Base-by-base conservation (phyloP, 257 asterid genomes). In the Forsythia suspensa region DNA sequence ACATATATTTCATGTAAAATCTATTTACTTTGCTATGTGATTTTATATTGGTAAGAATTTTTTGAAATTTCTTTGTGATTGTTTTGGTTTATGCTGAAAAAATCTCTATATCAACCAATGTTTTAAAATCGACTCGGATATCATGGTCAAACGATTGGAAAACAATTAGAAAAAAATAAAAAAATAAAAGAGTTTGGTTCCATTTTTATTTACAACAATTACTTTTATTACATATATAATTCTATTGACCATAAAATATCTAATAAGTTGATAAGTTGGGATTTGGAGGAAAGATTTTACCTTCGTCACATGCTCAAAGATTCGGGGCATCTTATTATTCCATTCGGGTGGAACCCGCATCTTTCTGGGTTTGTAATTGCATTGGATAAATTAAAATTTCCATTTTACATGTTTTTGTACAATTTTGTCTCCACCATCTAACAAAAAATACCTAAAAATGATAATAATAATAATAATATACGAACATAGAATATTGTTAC, bases 291-390 rank as follows among this genome's bases (percentile, higher is more conserved):
- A 42, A 86, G 59, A 61, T 39, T 77, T 74, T 72, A 80, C 63
- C 75, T 41, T 44, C 76, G 83, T 76, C 83, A 76, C 85, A 80
- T 72, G 86, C 67, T 74, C 7, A 41, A 70, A 78, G 87, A 85
- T 87, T 77, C 76, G 70, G n/a, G 63, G 76, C 73, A 77, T 57
- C 80, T 74, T 74, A 79, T 71, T 10, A 38, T 71, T 76, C 72
- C 71, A 75, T 84, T 84, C 73, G 20, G 41, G 41, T 39, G 41
- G 41, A 39, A 39, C 41, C 41, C 41, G 72, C 76, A 70, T 42
- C 34, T 80, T 65, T 42, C 42, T 40, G 41, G 41, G 40, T n/a
- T 43, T 21, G 38, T 40, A 70, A 71, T 71, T 55, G n/a, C n/a
- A n/a, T 29, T 29, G 34, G 34, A 29, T 29, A 29, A 29, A 29